Base-by-base conservation (phyloP, 23 red algal species). In the Gracilaria vermiculophylla region DNA sequence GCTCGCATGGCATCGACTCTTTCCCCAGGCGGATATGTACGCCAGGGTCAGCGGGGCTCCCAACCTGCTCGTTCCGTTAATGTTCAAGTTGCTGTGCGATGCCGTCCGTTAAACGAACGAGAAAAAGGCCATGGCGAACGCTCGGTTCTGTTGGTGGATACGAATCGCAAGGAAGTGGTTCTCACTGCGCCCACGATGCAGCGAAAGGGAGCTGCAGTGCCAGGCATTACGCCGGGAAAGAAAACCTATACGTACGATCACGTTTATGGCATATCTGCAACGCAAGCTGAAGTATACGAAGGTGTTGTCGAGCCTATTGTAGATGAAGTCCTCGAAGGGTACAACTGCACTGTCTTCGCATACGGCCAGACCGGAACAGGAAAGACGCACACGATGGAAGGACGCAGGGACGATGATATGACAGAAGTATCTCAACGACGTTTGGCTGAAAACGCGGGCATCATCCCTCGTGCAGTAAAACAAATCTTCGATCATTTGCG, bases 311-410 rank as follows among this genome's bases (percentile, higher is more conserved):
- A 81, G 42, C 92, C 97, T n/a, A 96, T 99, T 45, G 97, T 99
- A 19, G 92, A 94, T 43, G 92, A 98, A 47, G 91, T 94, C 15
- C 60, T 99, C 35, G 54, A 86, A 43, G 97, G 97, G 19, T 99
- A 96, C 78, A 99, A 99, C 55, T 99, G 97, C 83, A 99, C 97
- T 35, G 90, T 99, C 13, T 99, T 99, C 90, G 97, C 97, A 25
- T 99, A 99, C 43, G 97, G 97, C 2, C 93, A 94, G 53, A 99
- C 97, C 15, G 93, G 93, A 51, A 93, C 97, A 1, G 97, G 97
- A 43, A 99, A 99, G 73, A 99, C 97, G 5, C 92, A 99, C 54
- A 99, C 97, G 53, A 99, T 99, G 93, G 93, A 99, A 85, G 97
- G 97, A 24, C 60, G 76, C 35, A 65, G 76, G n/a, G 88, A 81